Evolutionary conservation across 2,329 filamentous ascomycete genomes (phyloP).

Genomic region (Juglanconis oblonga): DNA sequence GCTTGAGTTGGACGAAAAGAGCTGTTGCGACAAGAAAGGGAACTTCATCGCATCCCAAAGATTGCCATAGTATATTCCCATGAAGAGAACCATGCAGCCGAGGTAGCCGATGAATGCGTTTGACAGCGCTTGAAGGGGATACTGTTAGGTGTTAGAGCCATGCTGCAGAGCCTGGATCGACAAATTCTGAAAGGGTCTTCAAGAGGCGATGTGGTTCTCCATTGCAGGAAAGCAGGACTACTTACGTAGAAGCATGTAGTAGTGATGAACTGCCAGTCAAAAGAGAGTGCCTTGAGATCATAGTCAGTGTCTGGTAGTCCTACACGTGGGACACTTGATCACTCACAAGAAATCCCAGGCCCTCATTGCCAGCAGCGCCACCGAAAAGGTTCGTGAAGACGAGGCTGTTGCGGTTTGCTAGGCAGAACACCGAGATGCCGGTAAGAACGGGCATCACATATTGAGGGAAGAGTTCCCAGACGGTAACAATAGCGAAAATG

Average conservation of each 20-base stretch:
- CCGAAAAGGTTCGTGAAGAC: conserved; percentile 49
- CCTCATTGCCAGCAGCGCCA: conserved; percentile 34
- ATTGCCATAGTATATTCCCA: conserved; percentile 38
- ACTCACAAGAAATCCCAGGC: conserved; percentile 34
- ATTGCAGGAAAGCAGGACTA: too few relatives aligned
- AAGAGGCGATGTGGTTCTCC: too few relatives aligned
- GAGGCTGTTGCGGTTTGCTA: conserved; percentile 38
- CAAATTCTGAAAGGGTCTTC: too few relatives aligned
- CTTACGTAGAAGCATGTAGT: conserved; percentile 28
- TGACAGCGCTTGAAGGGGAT: conserved; percentile 34
- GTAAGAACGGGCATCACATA: conserved; percentile 42
- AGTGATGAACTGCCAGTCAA: conserved; percentile 44
- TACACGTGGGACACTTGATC: background rate
- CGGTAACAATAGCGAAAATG: conserved; percentile 36
- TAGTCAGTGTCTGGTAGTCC: background rate
- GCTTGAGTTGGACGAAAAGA: conserved; percentile 36
- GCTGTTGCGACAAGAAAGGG: conserved; percentile 34
- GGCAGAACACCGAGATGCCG: conserved; percentile 41
- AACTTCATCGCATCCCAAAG: conserved; percentile 31
- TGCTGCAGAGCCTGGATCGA: too few relatives aligned
- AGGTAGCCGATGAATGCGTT: conserved; percentile 36
- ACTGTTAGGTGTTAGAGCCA: background rate
- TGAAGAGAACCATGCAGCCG: conserved; percentile 33
- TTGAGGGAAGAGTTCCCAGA: conserved; percentile 48
- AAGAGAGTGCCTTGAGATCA: conserved; percentile 24